These are phyloP conservation scores for Eucalyptus tenuipes DNA, from an alignment of 345 rosid genomes.

Conservation along the genomic window DNA sequence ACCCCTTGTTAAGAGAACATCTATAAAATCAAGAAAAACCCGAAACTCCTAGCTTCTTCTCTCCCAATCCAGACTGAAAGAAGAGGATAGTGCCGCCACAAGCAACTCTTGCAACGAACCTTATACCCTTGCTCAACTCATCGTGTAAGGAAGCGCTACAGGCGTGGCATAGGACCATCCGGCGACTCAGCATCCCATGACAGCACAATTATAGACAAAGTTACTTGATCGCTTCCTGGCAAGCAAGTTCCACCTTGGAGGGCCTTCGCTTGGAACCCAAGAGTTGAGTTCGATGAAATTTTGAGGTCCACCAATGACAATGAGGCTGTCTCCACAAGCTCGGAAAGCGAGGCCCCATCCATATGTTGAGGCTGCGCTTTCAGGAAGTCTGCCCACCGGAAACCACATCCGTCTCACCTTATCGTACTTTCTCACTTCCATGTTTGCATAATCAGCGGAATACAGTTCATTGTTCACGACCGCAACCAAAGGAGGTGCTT, in stretches of 20 bases:
- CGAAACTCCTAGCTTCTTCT: background rate
- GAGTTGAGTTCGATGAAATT: conserved; percentile 45
- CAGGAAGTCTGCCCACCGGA: conserved; percentile 23
- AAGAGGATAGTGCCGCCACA: background rate
- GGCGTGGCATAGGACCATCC: background rate
- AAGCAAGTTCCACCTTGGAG: conserved; percentile 67
- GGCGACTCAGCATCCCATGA: conserved; percentile 69
- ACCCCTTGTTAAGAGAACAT: background rate
- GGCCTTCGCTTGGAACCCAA: conserved; percentile 75
- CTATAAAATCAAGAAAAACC: background rate
- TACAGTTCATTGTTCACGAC: conserved; percentile 25
- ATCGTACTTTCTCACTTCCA: conserved; percentile 23
- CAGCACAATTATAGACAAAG: conserved; percentile 92
- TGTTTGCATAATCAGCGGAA: conserved; percentile 28
- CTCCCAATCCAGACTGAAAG: background rate
- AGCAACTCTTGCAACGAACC: background rate
- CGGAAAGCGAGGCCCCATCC: conserved; percentile 44
- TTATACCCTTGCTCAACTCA: background rate
- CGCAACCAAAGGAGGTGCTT: conserved; percentile 32
- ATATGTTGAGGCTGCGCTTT: conserved; percentile 29
- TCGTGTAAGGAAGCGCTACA: background rate
- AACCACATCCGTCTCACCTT: conserved; percentile 16
- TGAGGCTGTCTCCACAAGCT: conserved; percentile 31
- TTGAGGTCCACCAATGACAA: conserved; percentile 37
- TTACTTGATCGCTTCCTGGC: conserved; percentile 60